These are phyloP conservation scores for Nannochloropsis oceanica DNA, from an alignment of 108 stramenopile genomes.

Conservation along the genomic window DNA sequence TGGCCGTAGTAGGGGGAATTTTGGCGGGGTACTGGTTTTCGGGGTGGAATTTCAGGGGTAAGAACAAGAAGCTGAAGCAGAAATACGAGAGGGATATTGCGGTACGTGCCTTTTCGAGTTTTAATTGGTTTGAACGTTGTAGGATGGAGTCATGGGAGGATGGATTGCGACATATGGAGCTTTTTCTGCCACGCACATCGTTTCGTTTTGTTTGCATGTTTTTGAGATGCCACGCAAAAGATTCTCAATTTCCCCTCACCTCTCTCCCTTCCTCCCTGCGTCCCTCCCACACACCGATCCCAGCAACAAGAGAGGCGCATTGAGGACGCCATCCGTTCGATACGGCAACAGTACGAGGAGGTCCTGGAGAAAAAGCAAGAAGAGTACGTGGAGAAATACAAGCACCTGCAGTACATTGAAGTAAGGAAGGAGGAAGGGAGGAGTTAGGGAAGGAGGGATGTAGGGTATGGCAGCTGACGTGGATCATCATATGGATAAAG, in stretches of 20 bases:
- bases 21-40: not conserved
- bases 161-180: no score
- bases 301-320: not conserved
- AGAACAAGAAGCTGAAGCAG: not conserved
- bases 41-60: not conserved
- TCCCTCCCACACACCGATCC: not conserved
- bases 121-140: no score
- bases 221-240: no score
- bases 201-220: no score
- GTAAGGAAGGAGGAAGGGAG: not conserved
- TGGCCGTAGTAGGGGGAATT: not conserved
- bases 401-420: not conserved
- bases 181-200: no score
- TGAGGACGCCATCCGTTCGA: not conserved
- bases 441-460: not conserved
- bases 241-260: no score
- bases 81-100: not conserved
- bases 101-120: not conserved
- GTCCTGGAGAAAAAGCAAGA: not conserved
- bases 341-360: not conserved
- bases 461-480: not conserved
- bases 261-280: not conserved
- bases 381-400: not conserved
- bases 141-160: no score
- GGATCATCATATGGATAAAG: not conserved